These are phyloP conservation scores for Fraxinus sp. DNA, from an alignment of 305 asterid species.

Conservation along the genomic window DNA sequence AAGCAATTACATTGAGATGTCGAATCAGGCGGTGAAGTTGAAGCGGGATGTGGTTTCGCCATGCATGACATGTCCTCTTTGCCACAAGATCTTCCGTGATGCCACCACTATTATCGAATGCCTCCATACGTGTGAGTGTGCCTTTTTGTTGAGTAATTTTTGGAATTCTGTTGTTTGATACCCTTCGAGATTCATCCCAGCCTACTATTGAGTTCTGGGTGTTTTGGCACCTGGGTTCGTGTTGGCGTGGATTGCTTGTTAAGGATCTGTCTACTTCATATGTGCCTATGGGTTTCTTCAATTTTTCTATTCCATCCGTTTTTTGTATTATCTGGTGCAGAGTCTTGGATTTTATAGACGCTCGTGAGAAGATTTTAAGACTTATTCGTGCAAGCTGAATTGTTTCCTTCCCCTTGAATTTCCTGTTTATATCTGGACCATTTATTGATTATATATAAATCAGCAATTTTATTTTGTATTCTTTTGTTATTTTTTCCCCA, in stretches of 20 bases:
- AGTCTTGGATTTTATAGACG: not conserved
- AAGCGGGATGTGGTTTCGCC: conserved; percentile 69
- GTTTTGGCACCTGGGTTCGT: conserved; percentile 23
- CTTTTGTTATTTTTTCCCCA: not conserved
- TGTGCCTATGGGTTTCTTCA: conserved; percentile 11
- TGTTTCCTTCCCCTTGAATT: not conserved
- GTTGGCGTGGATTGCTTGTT: conserved; percentile 17
- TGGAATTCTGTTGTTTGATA: not conserved
- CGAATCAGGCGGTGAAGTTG: conserved; percentile 67
- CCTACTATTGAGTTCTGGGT: not conserved
- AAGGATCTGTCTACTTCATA: conserved; percentile 19
- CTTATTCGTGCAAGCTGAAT: conserved; percentile 19
- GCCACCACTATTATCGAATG: conserved; percentile 92
- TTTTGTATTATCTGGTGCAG: conserved; percentile 6
- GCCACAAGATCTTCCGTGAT: conserved; percentile 71
- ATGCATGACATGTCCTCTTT: conserved; percentile 95
- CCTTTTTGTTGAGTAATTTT: not conserved
- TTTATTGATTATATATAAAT: not conserved
- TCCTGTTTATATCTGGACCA: not conserved
- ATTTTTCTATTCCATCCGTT: not conserved
- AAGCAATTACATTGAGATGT: conserved; percentile 45
- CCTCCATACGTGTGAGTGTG: conserved; percentile 86
- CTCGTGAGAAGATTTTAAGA: not conserved
- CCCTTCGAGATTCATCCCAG: not conserved
- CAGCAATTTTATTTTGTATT: not conserved